These are phyloP conservation scores for Akanthomyces dipterigenus DNA, from an alignment of 2,329 filamentous ascomycete species.

Conservation along the genomic window DNA sequence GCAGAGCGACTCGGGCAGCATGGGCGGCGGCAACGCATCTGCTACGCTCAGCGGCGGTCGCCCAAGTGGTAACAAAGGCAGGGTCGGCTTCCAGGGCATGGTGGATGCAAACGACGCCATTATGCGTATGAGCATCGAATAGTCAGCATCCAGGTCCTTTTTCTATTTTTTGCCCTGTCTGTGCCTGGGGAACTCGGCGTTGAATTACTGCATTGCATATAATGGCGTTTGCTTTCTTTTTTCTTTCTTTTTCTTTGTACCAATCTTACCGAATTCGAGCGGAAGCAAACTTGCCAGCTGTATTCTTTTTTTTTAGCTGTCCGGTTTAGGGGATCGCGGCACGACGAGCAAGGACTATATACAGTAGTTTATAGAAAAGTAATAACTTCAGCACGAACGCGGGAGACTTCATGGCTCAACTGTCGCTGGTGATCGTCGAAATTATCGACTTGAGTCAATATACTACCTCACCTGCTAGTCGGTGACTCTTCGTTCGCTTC, in stretches of 20 bases:
- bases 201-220: slow-evolving; percentile 7
- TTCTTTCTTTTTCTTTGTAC: background rate
- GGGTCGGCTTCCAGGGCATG: slow-evolving; percentile 86
- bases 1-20: slow-evolving; percentile 43
- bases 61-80: slow-evolving; percentile 43
- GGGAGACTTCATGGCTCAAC: no score
- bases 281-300: no score
- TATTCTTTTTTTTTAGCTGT: background rate
- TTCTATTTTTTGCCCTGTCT: background rate
- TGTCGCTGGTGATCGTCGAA: no score
- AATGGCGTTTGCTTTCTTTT: background rate
- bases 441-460: no score
- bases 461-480: no score
- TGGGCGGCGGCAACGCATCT: slow-evolving; percentile 24
- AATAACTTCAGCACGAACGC: no score
- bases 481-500: no score
- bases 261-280: background rate
- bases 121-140: slow-evolving; percentile 97
- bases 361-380: no score
- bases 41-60: slow-evolving; percentile 32
- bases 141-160: slow-evolving; percentile 13
- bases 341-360: no score
- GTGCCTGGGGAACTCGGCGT: background rate
- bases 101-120: slow-evolving; percentile 89
- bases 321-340: no score